Percentiles rank a stretch among this genome's conserved stretches.
phyloP scores from a whole-genome alignment of 352 stramenopile species.

The Blastocystis sp. region DNA sequence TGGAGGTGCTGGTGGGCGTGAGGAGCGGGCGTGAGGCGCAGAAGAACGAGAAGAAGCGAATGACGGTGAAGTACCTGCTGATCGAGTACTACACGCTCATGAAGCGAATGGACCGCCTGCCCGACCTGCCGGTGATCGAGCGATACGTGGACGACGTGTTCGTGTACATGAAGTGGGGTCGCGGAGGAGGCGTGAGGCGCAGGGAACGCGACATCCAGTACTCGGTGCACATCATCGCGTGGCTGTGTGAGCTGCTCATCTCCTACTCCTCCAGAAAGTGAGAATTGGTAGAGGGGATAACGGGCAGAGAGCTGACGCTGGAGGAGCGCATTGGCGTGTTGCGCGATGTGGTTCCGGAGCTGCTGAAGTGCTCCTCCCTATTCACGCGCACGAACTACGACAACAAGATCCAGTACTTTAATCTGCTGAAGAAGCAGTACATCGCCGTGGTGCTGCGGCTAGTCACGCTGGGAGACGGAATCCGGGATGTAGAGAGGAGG shows the following conservation, averaged over 20 bases:
- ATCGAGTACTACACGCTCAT: neutral
- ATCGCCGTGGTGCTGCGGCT: conserved; percentile 6
- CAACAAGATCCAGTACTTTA: conserved; percentile 13
- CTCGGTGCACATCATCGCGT: neutral
- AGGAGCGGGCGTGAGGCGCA: neutral
- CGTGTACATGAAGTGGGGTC: neutral
- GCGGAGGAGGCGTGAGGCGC: neutral
- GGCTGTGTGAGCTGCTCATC: neutral
- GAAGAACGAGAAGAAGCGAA: neutral
- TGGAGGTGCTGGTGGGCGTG: neutral
- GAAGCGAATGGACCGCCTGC: neutral
- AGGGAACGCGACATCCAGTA: conserved; percentile 26
- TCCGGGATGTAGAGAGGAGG: neutral
- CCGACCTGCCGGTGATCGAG: neutral
- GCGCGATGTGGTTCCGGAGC: neutral
- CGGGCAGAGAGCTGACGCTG: neutral
- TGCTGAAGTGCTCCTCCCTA: neutral
- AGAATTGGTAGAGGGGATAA: neutral
- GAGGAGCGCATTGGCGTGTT: neutral
- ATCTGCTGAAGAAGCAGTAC: conserved; percentile 14
- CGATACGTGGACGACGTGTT: neutral
- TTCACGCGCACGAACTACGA: conserved; percentile 46
- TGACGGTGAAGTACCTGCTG: conserved; percentile 8
- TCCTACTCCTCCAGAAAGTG: neutral
- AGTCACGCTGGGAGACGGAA: neutral